Base-by-base conservation (phyloP, 495 filamentous ascomycete genomes). In the Stereocaulon alpinum region DNA sequence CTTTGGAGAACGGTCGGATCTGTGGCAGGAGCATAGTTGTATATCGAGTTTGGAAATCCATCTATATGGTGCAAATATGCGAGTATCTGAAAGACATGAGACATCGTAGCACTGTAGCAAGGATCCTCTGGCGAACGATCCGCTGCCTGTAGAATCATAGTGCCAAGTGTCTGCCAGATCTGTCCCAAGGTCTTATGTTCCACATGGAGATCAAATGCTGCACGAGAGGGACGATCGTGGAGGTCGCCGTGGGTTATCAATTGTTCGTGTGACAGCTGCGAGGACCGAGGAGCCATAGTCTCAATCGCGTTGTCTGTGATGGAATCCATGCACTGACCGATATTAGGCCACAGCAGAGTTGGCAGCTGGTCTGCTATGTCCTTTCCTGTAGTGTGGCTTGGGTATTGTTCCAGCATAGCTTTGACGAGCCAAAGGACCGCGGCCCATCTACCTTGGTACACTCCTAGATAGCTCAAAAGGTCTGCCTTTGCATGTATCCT, bases 11-110 rank as follows among this genome's bases (percentile, higher is more conserved):
- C 67, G 40, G 63, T 65, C 18, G 70, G 64, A 60, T 77, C 72
- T 6, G 59, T 53, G 55, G 70, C 65, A 22, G 67, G 68, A 47
- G 64, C 59, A 63, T 76, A 77, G 60, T 73, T 74, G 63, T 86
- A 87, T 1, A 86, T 73, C n/a, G 74, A 72, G 29, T 78, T 72
- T n/a, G 84, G 78, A 11, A 86, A 73, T 55, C 76, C 67, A 30
- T 73, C 80, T 11, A 74, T 68, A 62, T 82, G 81, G 63, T 87
- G 84, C 43, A 87, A 61, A 52, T 78, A 74, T 22, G 81, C 84
- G 59, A 87, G 76, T 18, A 81, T 74, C 29, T 76, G 77, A 57
- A 80, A 76, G 2, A 86, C 79, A 60, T 73, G 72, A 43, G 79
- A 76, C 78, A 83, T 82, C 30, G 78, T 79, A 14, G 70, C 42